Base-by-base conservation (phyloP, 1,139 yeast species). In the Diutina ranongensis region DNA sequence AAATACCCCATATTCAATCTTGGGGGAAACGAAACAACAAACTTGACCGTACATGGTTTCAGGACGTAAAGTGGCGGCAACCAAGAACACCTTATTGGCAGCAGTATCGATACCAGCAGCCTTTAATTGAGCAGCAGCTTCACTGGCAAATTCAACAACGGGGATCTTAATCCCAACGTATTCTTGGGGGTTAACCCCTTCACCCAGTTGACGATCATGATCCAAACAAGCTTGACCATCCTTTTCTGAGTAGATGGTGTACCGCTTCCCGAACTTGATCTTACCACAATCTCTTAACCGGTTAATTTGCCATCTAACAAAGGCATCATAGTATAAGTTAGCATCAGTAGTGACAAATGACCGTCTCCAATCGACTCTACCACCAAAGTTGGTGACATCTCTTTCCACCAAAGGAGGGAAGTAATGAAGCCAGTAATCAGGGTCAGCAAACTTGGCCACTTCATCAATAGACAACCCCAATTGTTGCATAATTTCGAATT, bases 141-240 rank as follows among this genome's bases (percentile, higher is more conserved):
- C 72, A n/a, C 67, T 63, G 64, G 80, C 73, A 64, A 76, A 74
- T 55, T 83, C 85, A 36, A 72, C 63, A 45, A 84, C 74, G 62
- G 74, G 69, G 58, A 92, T 92, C 74, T 92, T 92, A 60, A 92
- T 80, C 57, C 94, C 97, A 40, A 88, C 81, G 65, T 92, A 92
- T 65, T 92, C 98, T 67, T 94, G 98, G 40, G 98, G 97, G 55
- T 83, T 78, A 46, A 92, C 89, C 63, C 95, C 98, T 71, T 92
- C 99, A 61, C 99, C 99, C 46, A 92, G 78, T 64, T 78, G 83
- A 74, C 99, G 83, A 67, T 92, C 99, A 65, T 92, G 99, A 66
- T 92, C 98, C 88, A 92, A 89, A 74, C 99, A 92, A 44, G 98
- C 95, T 71, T 92, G 99, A 50, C 97, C 97, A 67, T 92, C 98